These are phyloP conservation scores for Coemansia sp. DNA, from an alignment of 192 early-diverging fungal genomes.

Conservation along the genomic window DNA sequence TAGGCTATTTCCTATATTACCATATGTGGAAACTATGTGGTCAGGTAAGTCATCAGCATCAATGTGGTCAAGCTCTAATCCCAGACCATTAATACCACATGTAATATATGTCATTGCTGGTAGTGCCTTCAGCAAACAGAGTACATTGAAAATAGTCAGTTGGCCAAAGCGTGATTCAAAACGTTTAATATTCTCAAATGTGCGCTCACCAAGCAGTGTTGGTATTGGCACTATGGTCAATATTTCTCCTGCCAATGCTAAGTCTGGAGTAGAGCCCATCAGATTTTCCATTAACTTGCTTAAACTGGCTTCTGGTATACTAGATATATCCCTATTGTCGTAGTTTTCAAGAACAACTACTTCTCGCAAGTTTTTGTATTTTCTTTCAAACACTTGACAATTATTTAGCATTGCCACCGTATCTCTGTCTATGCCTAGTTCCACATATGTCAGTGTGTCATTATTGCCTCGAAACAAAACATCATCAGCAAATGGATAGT, in stretches of 20 bases:
- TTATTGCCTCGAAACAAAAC: conserved; percentile 12
- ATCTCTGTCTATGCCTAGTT: not conserved
- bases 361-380: not conserved
- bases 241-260: not conserved
- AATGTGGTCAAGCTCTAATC: not conserved
- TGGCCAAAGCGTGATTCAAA: not conserved
- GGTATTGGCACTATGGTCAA: not conserved
- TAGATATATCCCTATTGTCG: no score
- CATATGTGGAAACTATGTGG: not conserved
- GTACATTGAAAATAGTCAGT: not conserved
- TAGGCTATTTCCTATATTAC: not conserved
- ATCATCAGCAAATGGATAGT: conserved; percentile 15
- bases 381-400: not conserved
- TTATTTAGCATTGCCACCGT: not conserved
- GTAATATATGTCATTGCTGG: not conserved
- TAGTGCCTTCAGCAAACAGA: not conserved
- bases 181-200: not conserved
- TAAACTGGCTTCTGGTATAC: not conserved
- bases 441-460: not conserved
- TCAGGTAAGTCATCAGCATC: not conserved
- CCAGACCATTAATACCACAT: not conserved
- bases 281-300: not conserved
- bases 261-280: not conserved
- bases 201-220: not conserved
- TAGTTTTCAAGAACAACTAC: not conserved